Conservation (phyloP, 352 stramenopile genomes). For the Phytophthora pseudosyringae region DNA sequence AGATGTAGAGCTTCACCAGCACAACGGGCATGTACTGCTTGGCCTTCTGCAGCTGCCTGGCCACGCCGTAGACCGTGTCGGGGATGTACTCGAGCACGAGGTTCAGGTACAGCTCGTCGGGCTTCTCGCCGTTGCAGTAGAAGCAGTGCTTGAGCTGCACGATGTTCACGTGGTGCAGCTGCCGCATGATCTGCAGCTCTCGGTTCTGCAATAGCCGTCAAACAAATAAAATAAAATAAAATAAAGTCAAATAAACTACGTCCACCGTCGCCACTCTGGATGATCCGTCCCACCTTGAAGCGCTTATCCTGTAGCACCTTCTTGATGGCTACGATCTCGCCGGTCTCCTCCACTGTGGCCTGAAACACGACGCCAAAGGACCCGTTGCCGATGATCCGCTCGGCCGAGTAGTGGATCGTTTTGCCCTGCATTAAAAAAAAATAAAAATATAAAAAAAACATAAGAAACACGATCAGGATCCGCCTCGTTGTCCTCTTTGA, state of each 20-base stretch:
- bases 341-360: slow-evolving; percentile 96
- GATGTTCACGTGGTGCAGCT: slow-evolving; percentile 99
- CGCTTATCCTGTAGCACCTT: slow-evolving; percentile 99
- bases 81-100: slow-evolving; percentile 99
- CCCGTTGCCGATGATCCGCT: slow-evolving; percentile 99
- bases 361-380: slow-evolving; percentile 99
- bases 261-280: not conserved
- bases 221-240: slow-evolving; percentile 15
- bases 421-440: slow-evolving; percentile 61
- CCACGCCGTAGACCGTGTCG: slow-evolving; percentile 98
- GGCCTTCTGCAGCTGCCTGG: slow-evolving; percentile 95
- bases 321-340: slow-evolving; percentile 99
- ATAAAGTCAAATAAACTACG: slow-evolving; percentile 9
- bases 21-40: slow-evolving; percentile 97
- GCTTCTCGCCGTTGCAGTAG: slow-evolving; percentile 96
- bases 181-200: slow-evolving; percentile 99
- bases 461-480: slow-evolving; percentile 1
- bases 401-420: slow-evolving; percentile 96
- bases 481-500: not conserved
- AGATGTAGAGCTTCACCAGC: slow-evolving; percentile 99
- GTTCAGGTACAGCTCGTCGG: slow-evolving; percentile 99
- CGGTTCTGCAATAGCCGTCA: slow-evolving; percentile 84
- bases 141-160: slow-evolving; percentile 99
- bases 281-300: slow-evolving; percentile 92
- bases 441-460: slow-evolving; percentile 7